Percentiles rank a stretch among this genome's conserved stretches.
Conservation (phyloP, 2,329 filamentous ascomycete species). For the Dactylonectria estremocensis region DNA sequence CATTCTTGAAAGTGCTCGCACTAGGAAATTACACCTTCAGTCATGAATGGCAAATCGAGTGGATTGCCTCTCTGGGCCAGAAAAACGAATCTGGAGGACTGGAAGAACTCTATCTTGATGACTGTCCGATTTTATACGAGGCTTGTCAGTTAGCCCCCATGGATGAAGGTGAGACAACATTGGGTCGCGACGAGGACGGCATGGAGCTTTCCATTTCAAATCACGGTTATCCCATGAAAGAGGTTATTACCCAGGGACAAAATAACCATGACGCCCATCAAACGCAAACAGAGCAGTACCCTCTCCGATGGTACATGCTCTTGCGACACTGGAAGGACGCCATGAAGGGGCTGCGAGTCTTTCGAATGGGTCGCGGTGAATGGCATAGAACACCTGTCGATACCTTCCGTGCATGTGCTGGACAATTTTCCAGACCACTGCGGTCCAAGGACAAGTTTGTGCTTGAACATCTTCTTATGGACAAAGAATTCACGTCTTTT, state of each 20-base stretch:
- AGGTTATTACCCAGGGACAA: too few species aligned
- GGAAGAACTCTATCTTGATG: slow-evolving; percentile 58
- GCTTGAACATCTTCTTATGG: too few species aligned
- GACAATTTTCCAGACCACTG: too few species aligned
- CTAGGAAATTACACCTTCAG: slow-evolving; percentile 59
- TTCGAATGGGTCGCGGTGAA: slow-evolving; percentile 18
- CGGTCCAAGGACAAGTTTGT: too few species aligned
- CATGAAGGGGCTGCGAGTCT: slow-evolving; percentile 24
- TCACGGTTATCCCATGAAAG: slow-evolving; percentile 9
- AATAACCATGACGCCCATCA: background rate
- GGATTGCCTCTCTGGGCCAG: slow-evolving; percentile 57
- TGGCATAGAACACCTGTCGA: background rate
- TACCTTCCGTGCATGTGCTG: too few species aligned
- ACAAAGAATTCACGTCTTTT: too few species aligned
- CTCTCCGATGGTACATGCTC: slow-evolving; percentile 20
- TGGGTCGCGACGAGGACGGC: slow-evolving; percentile 1
- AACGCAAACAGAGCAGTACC: background rate
- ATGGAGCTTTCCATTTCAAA: slow-evolving; percentile 14
- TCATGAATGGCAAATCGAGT: slow-evolving; percentile 61
- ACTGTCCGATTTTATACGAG: slow-evolving; percentile 54
- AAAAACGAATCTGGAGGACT: slow-evolving; percentile 51
- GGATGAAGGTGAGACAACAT: background rate
- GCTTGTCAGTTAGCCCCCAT: slow-evolving; percentile 19
- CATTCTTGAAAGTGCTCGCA: slow-evolving; percentile 55
- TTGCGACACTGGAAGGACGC: slow-evolving; percentile 9